phyloP scores from a whole-genome alignment of 352 stramenopile genomes.

The Thalassiosira hispida region DNA sequence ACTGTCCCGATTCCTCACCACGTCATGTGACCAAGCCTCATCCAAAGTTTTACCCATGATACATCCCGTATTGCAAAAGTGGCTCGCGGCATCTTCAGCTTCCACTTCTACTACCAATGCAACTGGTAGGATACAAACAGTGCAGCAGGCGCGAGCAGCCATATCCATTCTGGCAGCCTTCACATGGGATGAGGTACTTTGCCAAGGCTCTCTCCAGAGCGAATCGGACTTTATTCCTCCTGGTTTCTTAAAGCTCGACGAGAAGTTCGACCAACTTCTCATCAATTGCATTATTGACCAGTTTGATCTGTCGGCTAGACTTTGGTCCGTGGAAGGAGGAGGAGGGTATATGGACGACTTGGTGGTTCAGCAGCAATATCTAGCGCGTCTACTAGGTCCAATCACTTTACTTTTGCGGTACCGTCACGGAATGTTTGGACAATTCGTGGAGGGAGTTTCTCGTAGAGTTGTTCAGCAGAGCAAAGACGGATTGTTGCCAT shows the following conservation, averaged over 20 bases:
- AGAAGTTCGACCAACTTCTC: slow-evolving; percentile 39
- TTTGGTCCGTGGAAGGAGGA: slow-evolving; percentile 16
- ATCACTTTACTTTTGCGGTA: slow-evolving; percentile 44
- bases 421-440: slow-evolving; percentile 40
- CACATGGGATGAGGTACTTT: slow-evolving; percentile 47
- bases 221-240: slow-evolving; percentile 19
- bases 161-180: slow-evolving; percentile 56
- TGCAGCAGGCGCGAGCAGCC: slow-evolving; percentile 40
- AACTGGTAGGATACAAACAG: slow-evolving; percentile 25
- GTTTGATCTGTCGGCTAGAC: slow-evolving; percentile 35
- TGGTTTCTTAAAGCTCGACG: slow-evolving; percentile 43
- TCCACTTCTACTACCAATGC: slow-evolving; percentile 1
- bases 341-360: slow-evolving; percentile 29
- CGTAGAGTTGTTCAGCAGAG: slow-evolving; percentile 22
- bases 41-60: slow-evolving; percentile 55
- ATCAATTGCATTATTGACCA: slow-evolving; percentile 38
- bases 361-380: slow-evolving; percentile 29
- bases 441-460: slow-evolving; percentile 39
- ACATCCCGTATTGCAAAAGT: slow-evolving; percentile 44
- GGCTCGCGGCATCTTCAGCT: slow-evolving; percentile 29
- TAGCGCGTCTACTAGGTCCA: slow-evolving; percentile 48
- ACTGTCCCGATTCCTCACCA: slow-evolving; percentile 48
- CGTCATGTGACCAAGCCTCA: slow-evolving; percentile 37
- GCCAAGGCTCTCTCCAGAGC: not conserved
- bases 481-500: not conserved